Evolutionary conservation across 164 flowering plant genomes (phyloP).

Genomic region (Protea cynaroides): DNA sequence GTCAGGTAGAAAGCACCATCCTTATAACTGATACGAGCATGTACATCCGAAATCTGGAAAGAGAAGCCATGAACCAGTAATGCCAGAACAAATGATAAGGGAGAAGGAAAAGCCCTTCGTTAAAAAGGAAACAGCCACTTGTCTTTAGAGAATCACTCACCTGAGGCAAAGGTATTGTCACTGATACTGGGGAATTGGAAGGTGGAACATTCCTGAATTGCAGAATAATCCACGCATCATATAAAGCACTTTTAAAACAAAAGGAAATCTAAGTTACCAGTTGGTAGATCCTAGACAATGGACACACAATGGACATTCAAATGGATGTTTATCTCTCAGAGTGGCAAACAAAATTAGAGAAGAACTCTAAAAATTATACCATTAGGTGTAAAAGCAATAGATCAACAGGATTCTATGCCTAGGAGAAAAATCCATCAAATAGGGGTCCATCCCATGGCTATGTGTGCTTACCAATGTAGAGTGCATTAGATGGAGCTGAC

Average conservation of each 20-base stretch:
- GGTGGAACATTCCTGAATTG: conserved; percentile 48
- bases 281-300: background rate
- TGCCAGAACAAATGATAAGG: background rate
- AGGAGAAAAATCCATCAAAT: background rate
- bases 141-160: conserved; percentile 25
- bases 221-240: conserved; percentile 3
- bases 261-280: conserved; percentile 5
- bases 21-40: conserved; percentile 64
- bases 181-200: conserved; percentile 39
- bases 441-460: background rate
- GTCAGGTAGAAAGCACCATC: conserved; percentile 75
- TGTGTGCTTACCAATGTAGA: background rate
- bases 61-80: background rate
- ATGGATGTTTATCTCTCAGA: too few species aligned
- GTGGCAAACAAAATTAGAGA: background rate
- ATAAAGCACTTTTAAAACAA: background rate
- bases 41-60: conserved; percentile 61
- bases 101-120: background rate
- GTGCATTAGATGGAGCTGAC: background rate
- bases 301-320: background rate
- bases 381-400: background rate
- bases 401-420: background rate
- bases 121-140: background rate
- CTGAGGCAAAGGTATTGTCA: conserved; percentile 55
- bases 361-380: background rate